phyloP scores from a whole-genome alignment of 176 grass and related monocot genomes.

The Zea mays region Zm-B73-REFERENCE-NAM-5.0 NC_050103.1:77204501-77205000 shows the following conservation, averaged over 20 bases:
- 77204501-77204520: conserved; percentile 79
- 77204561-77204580: conserved; percentile 61
- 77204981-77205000: conserved; percentile 40
- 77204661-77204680: conserved; percentile 90
- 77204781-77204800: conserved; percentile 75
- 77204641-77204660: conserved; percentile 61
- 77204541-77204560: conserved; percentile 80
- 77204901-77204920: conserved; percentile 78
- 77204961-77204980: conserved; percentile 53
- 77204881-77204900: conserved; percentile 64
- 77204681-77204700: conserved; percentile 79
- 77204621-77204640: conserved; percentile 66
- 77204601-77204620: conserved; percentile 86
- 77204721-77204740: conserved; percentile 61
- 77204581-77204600: conserved; percentile 67
- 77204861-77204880: conserved; percentile 73
- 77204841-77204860: conserved; percentile 83
- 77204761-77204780: conserved; percentile 71
- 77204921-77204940: conserved; percentile 74
- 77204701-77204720: conserved; percentile 69
- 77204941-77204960: conserved; percentile 70
- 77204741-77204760: conserved; percentile 66
- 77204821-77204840: conserved; percentile 82
- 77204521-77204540: conserved; percentile 80
- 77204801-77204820: conserved; percentile 61